Percentiles rank a stretch among this genome's conserved stretches.
phyloP scores from a whole-genome alignment of 768 basidiomycete genomes.

The Bullera alba region DNA sequence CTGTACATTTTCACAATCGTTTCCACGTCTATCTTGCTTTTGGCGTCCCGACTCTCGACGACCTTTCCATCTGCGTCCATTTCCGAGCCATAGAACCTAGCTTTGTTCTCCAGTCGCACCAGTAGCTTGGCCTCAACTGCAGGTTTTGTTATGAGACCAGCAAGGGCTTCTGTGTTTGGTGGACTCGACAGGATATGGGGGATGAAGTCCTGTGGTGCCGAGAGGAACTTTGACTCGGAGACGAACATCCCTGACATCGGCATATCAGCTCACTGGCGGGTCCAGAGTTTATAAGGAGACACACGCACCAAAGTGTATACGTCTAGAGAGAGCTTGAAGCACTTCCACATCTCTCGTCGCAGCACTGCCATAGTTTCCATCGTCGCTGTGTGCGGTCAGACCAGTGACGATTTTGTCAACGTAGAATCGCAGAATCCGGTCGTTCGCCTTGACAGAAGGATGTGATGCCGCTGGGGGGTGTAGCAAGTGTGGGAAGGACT shows the following conservation, averaged over 20 bases:
- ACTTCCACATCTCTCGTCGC: conserved; percentile 92
- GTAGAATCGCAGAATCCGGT: conserved; percentile 83
- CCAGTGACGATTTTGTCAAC: conserved; percentile 77
- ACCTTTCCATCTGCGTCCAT: conserved; percentile 51
- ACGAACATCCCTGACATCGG: conserved; percentile 82
- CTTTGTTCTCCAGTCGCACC: conserved; percentile 75
- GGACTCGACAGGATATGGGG: conserved; percentile 68
- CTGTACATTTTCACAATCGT: conserved; percentile 89
- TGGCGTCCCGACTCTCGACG: conserved; percentile 32
- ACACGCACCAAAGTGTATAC: conserved; percentile 87
- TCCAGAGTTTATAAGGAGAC: not conserved
- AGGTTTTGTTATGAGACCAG: conserved; percentile 89
- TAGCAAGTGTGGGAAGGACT: conserved; percentile 69
- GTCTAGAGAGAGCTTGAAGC: conserved; percentile 94
- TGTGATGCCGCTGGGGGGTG: conserved; percentile 49
- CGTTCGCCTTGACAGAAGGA: conserved; percentile 64
- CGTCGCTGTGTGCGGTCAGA: conserved; percentile 63
- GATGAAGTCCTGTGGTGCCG: conserved; percentile 76
- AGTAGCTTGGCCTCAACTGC: conserved; percentile 85
- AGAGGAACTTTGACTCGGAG: conserved; percentile 91
- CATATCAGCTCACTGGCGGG: no score
- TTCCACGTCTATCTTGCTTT: conserved; percentile 78
- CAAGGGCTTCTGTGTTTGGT: conserved; percentile 69
- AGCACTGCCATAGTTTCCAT: conserved; percentile 95
- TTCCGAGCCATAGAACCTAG: conserved; percentile 68